A percentile compares a stretch with the other conserved stretches of the same genome.
phyloP scores from a whole-genome alignment of 768 basidiomycete genomes.

The Calvatia gigantea region DNA sequence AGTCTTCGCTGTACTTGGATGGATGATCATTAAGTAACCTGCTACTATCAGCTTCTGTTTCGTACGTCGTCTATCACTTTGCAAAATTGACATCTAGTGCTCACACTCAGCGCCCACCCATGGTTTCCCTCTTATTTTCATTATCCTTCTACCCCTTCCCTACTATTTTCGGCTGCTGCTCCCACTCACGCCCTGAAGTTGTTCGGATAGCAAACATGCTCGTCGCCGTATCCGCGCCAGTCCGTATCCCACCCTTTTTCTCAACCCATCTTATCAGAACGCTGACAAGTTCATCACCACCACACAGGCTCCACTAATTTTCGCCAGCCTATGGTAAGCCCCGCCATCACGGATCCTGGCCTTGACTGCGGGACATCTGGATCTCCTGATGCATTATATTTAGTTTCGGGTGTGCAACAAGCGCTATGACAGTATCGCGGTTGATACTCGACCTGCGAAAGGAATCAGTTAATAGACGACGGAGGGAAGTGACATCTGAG shows the following conservation, averaged over 20 bases:
- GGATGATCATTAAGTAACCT: neutral
- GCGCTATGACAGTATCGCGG: slow-evolving; percentile 4
- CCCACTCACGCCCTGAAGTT: neutral
- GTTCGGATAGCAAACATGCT: slow-evolving; percentile 2
- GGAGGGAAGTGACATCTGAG: neutral
- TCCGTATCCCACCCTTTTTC: neutral
- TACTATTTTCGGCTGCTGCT: neutral
- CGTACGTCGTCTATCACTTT: neutral
- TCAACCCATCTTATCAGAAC: neutral
- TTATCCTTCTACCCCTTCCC: neutral
- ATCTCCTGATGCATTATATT: neutral
- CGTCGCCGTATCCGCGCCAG: slow-evolving; percentile 5
- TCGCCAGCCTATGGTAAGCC: slow-evolving; percentile 1
- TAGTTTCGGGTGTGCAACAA: slow-evolving; percentile 7
- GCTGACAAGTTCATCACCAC: neutral
- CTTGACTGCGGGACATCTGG: neutral
- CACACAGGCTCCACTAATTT: slow-evolving; percentile 3
- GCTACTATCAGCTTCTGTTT: slow-evolving; percentile 1
- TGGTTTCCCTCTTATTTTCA: neutral
- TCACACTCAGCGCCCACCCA: neutral
- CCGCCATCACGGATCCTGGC: neutral
- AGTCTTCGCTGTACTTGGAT: neutral
- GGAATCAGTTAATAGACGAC: slow-evolving; percentile 2
- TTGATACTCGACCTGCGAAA: slow-evolving; percentile 3
- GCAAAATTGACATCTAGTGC: neutral